A percentile compares a stretch with the other conserved stretches of the same genome.
phyloP scores from a whole-genome alignment of 768 basidiomycete species.

The Dentipellis fragilis region DNA sequence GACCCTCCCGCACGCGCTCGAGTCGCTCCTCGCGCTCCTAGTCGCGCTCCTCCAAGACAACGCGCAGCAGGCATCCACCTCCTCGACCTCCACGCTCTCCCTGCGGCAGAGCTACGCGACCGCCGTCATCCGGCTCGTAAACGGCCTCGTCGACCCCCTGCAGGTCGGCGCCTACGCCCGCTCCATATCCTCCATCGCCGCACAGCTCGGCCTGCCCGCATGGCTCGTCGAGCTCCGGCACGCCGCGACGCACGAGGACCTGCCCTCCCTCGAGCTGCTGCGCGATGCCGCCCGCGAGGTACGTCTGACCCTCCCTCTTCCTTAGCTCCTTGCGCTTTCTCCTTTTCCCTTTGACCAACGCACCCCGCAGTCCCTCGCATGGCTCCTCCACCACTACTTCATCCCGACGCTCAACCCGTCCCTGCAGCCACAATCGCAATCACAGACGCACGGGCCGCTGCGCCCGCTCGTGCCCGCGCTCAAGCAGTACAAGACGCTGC shows the following conservation, averaged over 20 bases:
- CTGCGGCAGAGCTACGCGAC: conserved; percentile 73
- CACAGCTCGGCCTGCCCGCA: conserved; percentile 73
- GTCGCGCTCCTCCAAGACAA: conserved; percentile 49
- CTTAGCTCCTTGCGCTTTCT: background rate
- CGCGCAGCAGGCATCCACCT: conserved; percentile 13
- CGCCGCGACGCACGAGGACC: conserved; percentile 91
- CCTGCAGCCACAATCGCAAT: conserved; percentile 8
- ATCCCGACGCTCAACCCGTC: conserved; percentile 57
- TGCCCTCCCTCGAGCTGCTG: conserved; percentile 75
- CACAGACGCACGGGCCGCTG: conserved; percentile 23
- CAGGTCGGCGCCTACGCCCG: conserved; percentile 85
- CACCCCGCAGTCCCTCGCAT: conserved; percentile 56
- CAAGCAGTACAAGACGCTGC: conserved; percentile 59
- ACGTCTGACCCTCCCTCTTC: background rate
- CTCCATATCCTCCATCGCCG: conserved; percentile 82
- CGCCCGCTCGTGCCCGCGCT: conserved; percentile 60
- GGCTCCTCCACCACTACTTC: conserved; percentile 82
- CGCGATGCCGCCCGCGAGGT: conserved; percentile 72
- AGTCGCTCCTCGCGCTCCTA: conserved; percentile 58
- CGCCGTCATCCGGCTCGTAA: conserved; percentile 82
- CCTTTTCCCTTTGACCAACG: background rate
- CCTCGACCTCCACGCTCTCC: conserved; percentile 28
- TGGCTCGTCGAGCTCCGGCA: conserved; percentile 93
- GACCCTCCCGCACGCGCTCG: conserved; percentile 72
- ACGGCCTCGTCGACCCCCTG: conserved; percentile 89